These are phyloP conservation scores for Ophiostoma himal-ulmi DNA, from an alignment of 2,329 filamentous ascomycete genomes.

Conservation along the genomic window DNA sequence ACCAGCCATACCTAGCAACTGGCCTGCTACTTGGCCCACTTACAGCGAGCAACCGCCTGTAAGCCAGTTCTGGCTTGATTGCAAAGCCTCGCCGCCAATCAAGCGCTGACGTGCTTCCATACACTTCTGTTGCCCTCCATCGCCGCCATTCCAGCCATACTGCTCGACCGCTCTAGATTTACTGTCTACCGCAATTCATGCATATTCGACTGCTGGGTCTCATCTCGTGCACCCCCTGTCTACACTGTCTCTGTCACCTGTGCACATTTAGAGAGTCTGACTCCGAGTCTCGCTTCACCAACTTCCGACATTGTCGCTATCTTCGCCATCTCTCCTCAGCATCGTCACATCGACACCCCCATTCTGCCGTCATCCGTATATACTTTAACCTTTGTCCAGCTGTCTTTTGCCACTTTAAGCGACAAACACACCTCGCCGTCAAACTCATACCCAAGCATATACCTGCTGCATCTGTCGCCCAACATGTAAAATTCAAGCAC, in stretches of 20 bases:
- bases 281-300: neutral
- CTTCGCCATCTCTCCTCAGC: neutral
- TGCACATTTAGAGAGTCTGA: neutral
- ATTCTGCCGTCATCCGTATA: neutral
- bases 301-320: neutral
- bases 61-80: neutral
- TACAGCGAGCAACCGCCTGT: neutral
- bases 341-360: neutral
- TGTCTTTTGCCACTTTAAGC: too few relatives aligned
- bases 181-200: neutral
- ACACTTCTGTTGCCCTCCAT: slow-evolving; percentile 21
- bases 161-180: neutral
- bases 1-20: neutral
- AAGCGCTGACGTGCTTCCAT: slow-evolving; percentile 18
- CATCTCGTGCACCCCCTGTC: neutral
- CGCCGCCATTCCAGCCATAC: slow-evolving; percentile 11
- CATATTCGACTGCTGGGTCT: neutral
- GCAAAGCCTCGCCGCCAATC: slow-evolving; percentile 19
- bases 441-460: neutral
- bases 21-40: neutral
- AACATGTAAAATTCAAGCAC: slow-evolving; percentile 17
- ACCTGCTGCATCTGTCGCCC: neutral
- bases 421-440: neutral
- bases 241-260: neutral
- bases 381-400: neutral